Evolutionary conservation across 2,329 filamentous ascomycete genomes (phyloP), one percentile per base, ranked within the genome.

Genomic region (Cordyceps javanica): DNA sequence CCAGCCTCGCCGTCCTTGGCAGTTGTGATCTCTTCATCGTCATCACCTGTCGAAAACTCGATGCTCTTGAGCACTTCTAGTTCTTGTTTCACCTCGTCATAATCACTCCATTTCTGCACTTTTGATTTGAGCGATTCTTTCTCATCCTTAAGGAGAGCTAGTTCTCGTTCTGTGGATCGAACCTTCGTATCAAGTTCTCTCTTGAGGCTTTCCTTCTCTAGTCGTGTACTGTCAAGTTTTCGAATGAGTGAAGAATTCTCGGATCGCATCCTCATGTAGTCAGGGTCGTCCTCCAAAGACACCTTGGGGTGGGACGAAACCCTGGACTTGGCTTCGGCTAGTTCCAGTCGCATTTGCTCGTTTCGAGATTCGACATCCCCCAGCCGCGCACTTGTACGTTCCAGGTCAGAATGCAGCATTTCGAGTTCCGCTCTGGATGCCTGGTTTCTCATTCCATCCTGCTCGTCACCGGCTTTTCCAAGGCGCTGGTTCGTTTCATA

Each of bases 31-130:
- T 88, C 86, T 48, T 92, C 89, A 60, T 95, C 91, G 60, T 95
- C 91, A 61, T 93, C 89, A 8, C 90, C 92, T 0, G 90, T 93
- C 2, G 93, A 90, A 66, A 99, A 96, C 70, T 99, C 94, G 65
- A 99, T 97, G 64, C 93, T 96, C 82, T 96, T 96, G 60, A 99
- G 82, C 60, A 97, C 92, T 67, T 97, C 93, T 3, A 99, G 80
- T 72, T 99, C 95, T 62, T 95, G 90, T 73, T 94, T 97, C 49
- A 99, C 85, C 59, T 97, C 93, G 34, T 97, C 92, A 69, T 99
- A 99, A 70, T 99, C 94, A 63, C 85, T 85, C 85, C 90, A 95
- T 69, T 89, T 95, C 62, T 91, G 86, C 3, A 97, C 82, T 73
- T 94, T 96, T 38, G 80, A 77, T 67, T 88, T 90, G 57, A 97